Base-by-base conservation (phyloP, 2,329 filamentous ascomycete genomes). In the Pseudogymnoascus sp. region DNA sequence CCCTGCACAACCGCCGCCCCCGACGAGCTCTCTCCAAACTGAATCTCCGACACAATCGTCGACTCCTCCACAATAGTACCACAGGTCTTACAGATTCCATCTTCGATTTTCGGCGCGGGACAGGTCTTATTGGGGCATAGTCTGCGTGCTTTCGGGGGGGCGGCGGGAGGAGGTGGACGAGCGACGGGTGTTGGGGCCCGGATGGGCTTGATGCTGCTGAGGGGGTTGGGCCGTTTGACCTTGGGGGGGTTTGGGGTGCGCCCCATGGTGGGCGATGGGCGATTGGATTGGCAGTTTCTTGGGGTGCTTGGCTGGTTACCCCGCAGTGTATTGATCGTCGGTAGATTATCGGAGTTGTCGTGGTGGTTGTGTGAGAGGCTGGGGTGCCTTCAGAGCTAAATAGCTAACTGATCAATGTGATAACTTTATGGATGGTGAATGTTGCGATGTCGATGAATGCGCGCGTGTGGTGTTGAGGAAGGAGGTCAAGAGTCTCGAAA, bases 1-100 rank as follows among this genome's bases (percentile, higher is more conserved):
- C 94, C 94, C 74, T 97, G 91, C 16, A 97, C 91, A 60, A 95
- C 84, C 60, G 93, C 92, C 58, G 90, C 91, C 70, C 94, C 94
- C 35, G 85, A 87, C 0, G 90, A 85, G 28, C 86, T 89, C 78
- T 99, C 93, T 67, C 92, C 92, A 71, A 97, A 99, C 22, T 88
- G 88, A 65, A 97, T 85, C 74, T 99, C 94, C 58, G 91, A 85
- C 63, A 97, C 92, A 66, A 97, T 96, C 71, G 95, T 92, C 72
- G 86, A 87, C 72, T 95, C 89, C 68, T 90, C 88, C 62, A 93
- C 84, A 67, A 96, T 85, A 64, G 85, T 87, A 81, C 92, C 93
- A 75, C 94, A 97, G 55, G 85, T 88, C 65, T 86, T 84, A 76
- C 94, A 97, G 67, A 90, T 83, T 38, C 85, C 85, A 67, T 87